These are phyloP conservation scores for Acanthamoeba divionensis DNA, from an alignment of 208 protist species.

Conservation along the genomic window DNA sequence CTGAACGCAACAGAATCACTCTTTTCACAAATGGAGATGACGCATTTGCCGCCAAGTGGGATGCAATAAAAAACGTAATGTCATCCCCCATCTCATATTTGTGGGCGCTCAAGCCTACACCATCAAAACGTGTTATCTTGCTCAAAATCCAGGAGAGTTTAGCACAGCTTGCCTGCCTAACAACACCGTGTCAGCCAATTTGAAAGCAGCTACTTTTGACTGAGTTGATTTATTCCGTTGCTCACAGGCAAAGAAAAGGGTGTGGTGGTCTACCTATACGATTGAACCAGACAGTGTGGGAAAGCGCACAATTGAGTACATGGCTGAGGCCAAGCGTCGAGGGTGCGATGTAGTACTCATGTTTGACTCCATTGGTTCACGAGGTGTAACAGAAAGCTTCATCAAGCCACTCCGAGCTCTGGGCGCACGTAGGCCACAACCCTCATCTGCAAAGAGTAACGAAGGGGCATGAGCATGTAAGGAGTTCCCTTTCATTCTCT, in stretches of 20 bases:
- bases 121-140: too few relatives aligned
- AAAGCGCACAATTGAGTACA: slow-evolving; percentile 51
- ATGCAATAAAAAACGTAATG: slow-evolving; percentile 15
- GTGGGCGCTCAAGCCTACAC: too few relatives aligned
- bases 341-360: slow-evolving; percentile 62
- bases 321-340: slow-evolving; percentile 52
- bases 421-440: background rate
- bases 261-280: slow-evolving; percentile 45
- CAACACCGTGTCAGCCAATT: too few relatives aligned
- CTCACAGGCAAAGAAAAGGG: background rate
- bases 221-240: background rate
- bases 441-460: background rate
- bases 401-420: background rate
- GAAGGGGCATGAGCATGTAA: background rate
- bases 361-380: slow-evolving; percentile 66
- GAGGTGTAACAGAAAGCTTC: background rate
- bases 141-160: too few relatives aligned
- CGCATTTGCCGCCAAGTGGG: slow-evolving; percentile 42
- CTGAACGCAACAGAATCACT: slow-evolving; percentile 31
- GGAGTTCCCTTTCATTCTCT: background rate
- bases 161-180: too few relatives aligned
- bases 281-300: slow-evolving; percentile 59
- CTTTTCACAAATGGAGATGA: slow-evolving; percentile 27
- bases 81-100: too few relatives aligned
- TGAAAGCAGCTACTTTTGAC: background rate